Evolutionary conservation across 2,329 filamentous ascomycete species (phyloP).

Genomic region (Alternaria burnsii): DNA sequence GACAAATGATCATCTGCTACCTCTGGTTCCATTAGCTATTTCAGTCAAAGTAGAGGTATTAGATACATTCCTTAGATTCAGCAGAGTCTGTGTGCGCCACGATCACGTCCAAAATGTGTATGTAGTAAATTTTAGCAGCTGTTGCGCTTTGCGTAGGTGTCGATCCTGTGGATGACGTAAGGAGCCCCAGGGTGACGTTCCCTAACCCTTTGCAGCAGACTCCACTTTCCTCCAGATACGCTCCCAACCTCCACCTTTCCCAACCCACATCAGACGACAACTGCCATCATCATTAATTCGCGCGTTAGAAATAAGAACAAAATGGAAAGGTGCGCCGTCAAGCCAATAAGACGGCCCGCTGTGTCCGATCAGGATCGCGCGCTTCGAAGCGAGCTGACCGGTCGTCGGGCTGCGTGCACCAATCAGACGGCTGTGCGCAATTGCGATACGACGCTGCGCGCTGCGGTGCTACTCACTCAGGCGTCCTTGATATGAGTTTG

Average conservation of each 20-base stretch:
- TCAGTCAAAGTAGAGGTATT: background rate
- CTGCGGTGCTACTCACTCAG: background rate
- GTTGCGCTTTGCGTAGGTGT: fast-evolving
- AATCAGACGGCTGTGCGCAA: slow-evolving; percentile 19
- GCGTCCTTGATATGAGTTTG: background rate
- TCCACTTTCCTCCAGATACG: background rate
- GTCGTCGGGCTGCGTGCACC: background rate
- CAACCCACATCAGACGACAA: background rate
- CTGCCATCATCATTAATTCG: background rate
- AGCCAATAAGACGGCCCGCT: background rate
- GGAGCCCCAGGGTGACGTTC: background rate
- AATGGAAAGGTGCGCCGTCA: background rate
- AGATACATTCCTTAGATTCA: no score
- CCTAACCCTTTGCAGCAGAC: background rate
- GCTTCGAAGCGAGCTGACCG: slow-evolving; percentile 11
- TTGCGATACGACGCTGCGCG: slow-evolving; percentile 14
- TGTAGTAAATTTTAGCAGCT: background rate
- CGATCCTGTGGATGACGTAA: background rate
- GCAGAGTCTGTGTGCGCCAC: background rate
- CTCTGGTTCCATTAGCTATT: background rate
- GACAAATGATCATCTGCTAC: background rate
- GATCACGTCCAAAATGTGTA: background rate
- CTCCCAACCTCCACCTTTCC: background rate
- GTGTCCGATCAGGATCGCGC: background rate
- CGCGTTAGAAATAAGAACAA: no score